phyloP scores from a whole-genome alignment of 768 basidiomycete species.

The Podaxis sp. region DNA sequence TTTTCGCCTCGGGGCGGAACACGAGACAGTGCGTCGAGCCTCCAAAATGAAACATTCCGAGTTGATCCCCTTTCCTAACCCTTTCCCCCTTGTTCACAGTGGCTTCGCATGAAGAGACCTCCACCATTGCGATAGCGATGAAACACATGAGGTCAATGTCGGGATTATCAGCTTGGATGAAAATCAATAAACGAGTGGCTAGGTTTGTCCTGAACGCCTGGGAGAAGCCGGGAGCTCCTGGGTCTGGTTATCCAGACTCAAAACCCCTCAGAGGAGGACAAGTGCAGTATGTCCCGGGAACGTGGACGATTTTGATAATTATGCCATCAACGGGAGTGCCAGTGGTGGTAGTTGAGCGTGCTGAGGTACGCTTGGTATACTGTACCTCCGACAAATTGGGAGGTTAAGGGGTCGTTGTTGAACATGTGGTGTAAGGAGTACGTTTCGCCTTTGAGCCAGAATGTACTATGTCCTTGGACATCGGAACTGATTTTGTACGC shows the following conservation, averaged over 20 bases:
- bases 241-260: slow-evolving; percentile 13
- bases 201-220: slow-evolving; percentile 39
- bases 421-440: slow-evolving; percentile 61
- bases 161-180: slow-evolving; percentile 50
- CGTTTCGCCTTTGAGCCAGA: slow-evolving; percentile 60
- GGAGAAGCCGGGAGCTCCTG: slow-evolving; percentile 19
- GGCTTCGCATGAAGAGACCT: slow-evolving; percentile 57
- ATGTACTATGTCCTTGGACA: slow-evolving; percentile 39
- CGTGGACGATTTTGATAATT: slow-evolving; percentile 32
- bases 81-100: slow-evolving; percentile 40
- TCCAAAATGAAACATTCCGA: slow-evolving; percentile 65
- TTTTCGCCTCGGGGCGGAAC: slow-evolving; percentile 3
- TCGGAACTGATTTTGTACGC: slow-evolving; percentile 31
- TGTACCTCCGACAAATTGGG: slow-evolving; percentile 46
- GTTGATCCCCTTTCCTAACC: slow-evolving; percentile 48
- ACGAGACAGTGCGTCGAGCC: slow-evolving; percentile 43
- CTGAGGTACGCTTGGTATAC: slow-evolving; percentile 57
- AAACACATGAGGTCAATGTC: slow-evolving; percentile 55
- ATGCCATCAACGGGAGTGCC: slow-evolving; percentile 55
- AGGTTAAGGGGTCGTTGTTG: slow-evolving; percentile 30
- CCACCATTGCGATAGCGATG: slow-evolving; percentile 55
- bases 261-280: slow-evolving; percentile 21
- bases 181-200: slow-evolving; percentile 49
- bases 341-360: slow-evolving; percentile 55
- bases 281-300: slow-evolving; percentile 51